Percentiles rank a stretch among this genome's conserved stretches.
Evolutionary conservation across 805 yeast species (phyloP).

Genomic region (Jamesozyma jinghongensis): DNA sequence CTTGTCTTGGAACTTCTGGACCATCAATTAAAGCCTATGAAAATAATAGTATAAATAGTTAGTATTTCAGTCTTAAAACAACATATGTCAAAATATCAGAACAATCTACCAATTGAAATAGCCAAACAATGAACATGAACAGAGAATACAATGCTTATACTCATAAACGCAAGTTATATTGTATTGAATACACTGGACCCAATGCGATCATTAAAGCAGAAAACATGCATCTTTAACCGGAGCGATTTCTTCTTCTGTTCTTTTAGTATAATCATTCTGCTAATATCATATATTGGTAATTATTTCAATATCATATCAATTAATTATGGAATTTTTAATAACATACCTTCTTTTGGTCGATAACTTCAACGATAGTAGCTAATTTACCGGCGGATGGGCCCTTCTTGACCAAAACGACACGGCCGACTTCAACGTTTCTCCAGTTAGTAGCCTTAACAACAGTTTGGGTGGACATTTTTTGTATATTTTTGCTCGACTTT

Average conservation of each 20-base stretch:
- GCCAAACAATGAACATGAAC: background rate
- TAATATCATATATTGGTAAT: too few species aligned
- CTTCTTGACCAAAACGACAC: constrained; percentile 88
- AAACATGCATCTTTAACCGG: too few species aligned
- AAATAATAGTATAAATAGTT: constrained; percentile 4
- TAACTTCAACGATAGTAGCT: constrained; percentile 96
- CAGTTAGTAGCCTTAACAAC: constrained; percentile 94
- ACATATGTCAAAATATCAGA: background rate
- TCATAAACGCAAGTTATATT: too few species aligned
- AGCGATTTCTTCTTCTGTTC: too few species aligned
- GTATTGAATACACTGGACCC: too few species aligned
- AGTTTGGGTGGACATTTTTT: constrained; percentile 55
- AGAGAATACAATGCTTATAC: too few species aligned
- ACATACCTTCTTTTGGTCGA: constrained; percentile 98
- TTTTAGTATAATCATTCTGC: too few species aligned
- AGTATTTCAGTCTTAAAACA: constrained; percentile 1
- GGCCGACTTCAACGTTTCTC: constrained; percentile 99
- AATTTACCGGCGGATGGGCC: constrained; percentile 67
- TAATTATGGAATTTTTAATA: too few species aligned
- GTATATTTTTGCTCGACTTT: constrained; percentile 6
- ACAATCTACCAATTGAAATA: background rate
- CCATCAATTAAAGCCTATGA: constrained; percentile 86
- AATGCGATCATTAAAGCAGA: too few species aligned
- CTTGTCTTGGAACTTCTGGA: constrained; percentile 90
- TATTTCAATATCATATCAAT: background rate